These are phyloP conservation scores for Cyberlindnera sargentensis DNA, from an alignment of 805 yeast species.

Conservation along the genomic window DNA sequence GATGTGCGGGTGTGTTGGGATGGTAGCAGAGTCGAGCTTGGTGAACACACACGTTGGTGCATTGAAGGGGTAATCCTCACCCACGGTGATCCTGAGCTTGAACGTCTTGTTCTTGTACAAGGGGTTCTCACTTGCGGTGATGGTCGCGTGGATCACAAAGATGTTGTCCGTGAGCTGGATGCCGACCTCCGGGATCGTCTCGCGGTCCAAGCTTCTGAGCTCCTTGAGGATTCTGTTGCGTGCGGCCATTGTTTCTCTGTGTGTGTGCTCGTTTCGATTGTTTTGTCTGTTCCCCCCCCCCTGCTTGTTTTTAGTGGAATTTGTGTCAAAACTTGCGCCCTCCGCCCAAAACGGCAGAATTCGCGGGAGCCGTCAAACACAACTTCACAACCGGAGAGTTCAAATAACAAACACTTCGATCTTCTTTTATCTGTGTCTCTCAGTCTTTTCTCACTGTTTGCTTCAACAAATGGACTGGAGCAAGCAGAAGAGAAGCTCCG, in stretches of 20 bases:
- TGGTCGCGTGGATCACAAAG: slow-evolving; percentile 30
- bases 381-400: no score
- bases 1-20: slow-evolving; percentile 71
- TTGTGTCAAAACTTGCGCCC: no score
- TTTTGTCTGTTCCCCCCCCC: not conserved
- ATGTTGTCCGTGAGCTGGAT: slow-evolving; percentile 28
- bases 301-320: not conserved
- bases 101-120: slow-evolving; percentile 29
- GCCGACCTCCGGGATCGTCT: slow-evolving; percentile 21
- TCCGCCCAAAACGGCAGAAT: no score
- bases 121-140: slow-evolving; percentile 29
- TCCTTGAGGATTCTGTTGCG: slow-evolving; percentile 22
- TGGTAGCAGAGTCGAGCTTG: slow-evolving; percentile 14
- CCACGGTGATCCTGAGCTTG: slow-evolving; percentile 36
- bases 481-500: slow-evolving; percentile 22
- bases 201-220: slow-evolving; percentile 13
- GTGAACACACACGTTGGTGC: slow-evolving; percentile 53
- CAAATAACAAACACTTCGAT: no score
- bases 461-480: slow-evolving; percentile 18
- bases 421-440: no score
- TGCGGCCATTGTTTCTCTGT: slow-evolving; percentile 10
- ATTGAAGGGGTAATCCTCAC: slow-evolving; percentile 46
- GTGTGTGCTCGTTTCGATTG: not conserved
- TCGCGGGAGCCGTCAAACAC: no score
- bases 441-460: no score